Conservation (phyloP, 169 alveolate genomes). For the Plasmodium berghei region DNA sequence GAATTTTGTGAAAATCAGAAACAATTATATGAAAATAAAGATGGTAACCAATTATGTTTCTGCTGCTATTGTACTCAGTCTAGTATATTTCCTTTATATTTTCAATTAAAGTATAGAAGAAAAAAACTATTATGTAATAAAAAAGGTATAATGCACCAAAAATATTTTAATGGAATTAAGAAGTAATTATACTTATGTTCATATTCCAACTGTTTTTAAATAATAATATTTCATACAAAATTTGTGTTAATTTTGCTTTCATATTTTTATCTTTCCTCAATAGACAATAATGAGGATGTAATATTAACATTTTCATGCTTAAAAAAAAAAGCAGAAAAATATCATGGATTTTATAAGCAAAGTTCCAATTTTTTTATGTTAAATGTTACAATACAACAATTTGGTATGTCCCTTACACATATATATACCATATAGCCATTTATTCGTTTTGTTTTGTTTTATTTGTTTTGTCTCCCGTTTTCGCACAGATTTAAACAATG, state of each 20-base stretch:
- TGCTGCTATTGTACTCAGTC: slow-evolving; percentile 32
- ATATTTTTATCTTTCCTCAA: not conserved
- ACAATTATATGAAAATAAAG: slow-evolving; percentile 12
- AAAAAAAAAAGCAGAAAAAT: slow-evolving; percentile 25
- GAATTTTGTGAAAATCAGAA: slow-evolving; percentile 39
- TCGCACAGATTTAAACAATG: slow-evolving; percentile 42
- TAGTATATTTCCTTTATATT: slow-evolving; percentile 43
- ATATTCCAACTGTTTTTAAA: not conserved
- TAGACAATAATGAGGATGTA: not conserved
- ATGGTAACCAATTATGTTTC: slow-evolving; percentile 23
- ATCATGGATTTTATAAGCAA: slow-evolving; percentile 42
- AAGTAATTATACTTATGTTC: not conserved
- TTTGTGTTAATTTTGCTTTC: not conserved
- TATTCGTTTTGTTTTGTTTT: not conserved
- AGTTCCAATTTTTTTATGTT: slow-evolving; percentile 29
- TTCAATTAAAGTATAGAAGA: slow-evolving; percentile 19
- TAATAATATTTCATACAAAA: not conserved
- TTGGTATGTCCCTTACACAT: slow-evolving; percentile 8
- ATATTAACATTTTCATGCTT: slow-evolving; percentile 38
- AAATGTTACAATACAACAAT: slow-evolving; percentile 57
- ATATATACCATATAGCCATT: not conserved
- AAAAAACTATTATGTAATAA: slow-evolving; percentile 21
- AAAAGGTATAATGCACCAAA: slow-evolving; percentile 7
- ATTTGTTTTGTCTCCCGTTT: not conserved
- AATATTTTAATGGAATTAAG: too few relatives aligned